Percentiles rank a stretch among this genome's conserved stretches.
phyloP scores from a whole-genome alignment of 2,329 filamentous ascomycete species.

The Colletotrichum filicis region DNA sequence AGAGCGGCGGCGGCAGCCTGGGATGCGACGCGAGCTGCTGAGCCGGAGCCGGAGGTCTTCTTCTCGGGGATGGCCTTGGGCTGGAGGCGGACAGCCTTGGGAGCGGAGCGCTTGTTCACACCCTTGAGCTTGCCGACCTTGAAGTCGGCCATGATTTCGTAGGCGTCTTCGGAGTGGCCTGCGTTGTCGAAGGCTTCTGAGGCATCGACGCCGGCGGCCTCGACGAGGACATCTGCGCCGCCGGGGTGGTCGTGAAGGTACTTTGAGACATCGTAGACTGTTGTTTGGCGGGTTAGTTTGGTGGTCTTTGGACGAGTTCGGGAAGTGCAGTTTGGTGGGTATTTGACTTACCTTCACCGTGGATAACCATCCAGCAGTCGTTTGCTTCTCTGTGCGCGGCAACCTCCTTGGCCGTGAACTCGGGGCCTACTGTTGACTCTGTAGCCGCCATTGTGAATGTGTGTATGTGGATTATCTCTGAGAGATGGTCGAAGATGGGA shows the following conservation, averaged over 20 bases:
- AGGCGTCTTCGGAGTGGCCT: slow-evolving; percentile 77
- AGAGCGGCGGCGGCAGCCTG: slow-evolving; percentile 36
- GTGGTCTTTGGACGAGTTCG: not conserved
- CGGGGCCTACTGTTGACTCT: slow-evolving; percentile 34
- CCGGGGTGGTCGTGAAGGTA: slow-evolving; percentile 73
- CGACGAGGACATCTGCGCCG: slow-evolving; percentile 81
- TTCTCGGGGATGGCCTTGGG: slow-evolving; percentile 20
- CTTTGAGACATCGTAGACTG: slow-evolving; percentile 68
- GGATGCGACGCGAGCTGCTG: slow-evolving; percentile 22
- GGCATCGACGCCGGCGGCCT: slow-evolving; percentile 81
- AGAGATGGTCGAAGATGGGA: not conserved
- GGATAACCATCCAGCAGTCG: slow-evolving; percentile 66
- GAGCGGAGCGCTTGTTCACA: slow-evolving; percentile 35
- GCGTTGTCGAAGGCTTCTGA: slow-evolving; percentile 86
- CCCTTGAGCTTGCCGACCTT: slow-evolving; percentile 51
- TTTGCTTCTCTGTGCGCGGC: slow-evolving; percentile 58
- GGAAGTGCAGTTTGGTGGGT: not conserved
- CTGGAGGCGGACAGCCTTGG: slow-evolving; percentile 40
- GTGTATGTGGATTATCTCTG: slow-evolving; percentile 3
- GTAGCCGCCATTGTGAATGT: slow-evolving; percentile 16
- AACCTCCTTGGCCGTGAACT: slow-evolving; percentile 54
- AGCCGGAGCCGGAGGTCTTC: slow-evolving; percentile 8
- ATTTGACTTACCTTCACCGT: slow-evolving; percentile 59
- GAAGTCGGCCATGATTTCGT: slow-evolving; percentile 53
- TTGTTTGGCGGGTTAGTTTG: not conserved